These are phyloP conservation scores for Microstroma glucosiphilum DNA, from an alignment of 1,284 basidiomycete species.

Conservation along the genomic window DNA sequence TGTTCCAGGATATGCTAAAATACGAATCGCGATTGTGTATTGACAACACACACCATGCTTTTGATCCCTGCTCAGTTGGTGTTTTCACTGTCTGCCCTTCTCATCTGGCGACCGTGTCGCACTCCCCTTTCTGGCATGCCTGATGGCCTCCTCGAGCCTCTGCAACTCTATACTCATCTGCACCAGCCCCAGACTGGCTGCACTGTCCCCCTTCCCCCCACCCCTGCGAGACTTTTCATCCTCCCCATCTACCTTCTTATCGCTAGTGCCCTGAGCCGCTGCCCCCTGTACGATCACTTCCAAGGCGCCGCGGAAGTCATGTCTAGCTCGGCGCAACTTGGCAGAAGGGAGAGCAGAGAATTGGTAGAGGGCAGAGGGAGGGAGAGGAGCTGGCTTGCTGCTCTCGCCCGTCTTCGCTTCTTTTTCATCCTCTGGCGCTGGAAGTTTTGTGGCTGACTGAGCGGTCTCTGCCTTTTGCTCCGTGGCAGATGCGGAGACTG, in stretches of 20 bases:
- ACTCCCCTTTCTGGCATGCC: too few species aligned
- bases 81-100: too few species aligned
- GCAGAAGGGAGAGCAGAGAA: background rate
- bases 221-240: background rate
- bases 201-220: too few species aligned
- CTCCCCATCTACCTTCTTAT: background rate
- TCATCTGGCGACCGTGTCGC: too few species aligned
- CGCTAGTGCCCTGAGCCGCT: background rate
- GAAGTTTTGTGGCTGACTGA: background rate
- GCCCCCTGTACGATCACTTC: background rate
- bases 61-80: too few species aligned
- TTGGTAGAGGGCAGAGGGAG: background rate
- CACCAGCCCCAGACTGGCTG: too few species aligned
- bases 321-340: background rate
- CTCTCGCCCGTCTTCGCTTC: background rate
- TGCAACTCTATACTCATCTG: too few species aligned
- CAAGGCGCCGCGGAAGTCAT: background rate
- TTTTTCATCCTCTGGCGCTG: background rate
- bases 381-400: background rate
- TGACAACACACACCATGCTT: too few species aligned
- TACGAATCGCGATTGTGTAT: too few species aligned
- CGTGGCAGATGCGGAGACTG: background rate
- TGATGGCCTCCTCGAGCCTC: too few species aligned
- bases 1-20: too few species aligned
- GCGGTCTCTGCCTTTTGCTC: constrained; percentile 2